Evolutionary conservation across 108 stramenopile genomes (phyloP).

Genomic region (Pelagomonas calceolata): DNA sequence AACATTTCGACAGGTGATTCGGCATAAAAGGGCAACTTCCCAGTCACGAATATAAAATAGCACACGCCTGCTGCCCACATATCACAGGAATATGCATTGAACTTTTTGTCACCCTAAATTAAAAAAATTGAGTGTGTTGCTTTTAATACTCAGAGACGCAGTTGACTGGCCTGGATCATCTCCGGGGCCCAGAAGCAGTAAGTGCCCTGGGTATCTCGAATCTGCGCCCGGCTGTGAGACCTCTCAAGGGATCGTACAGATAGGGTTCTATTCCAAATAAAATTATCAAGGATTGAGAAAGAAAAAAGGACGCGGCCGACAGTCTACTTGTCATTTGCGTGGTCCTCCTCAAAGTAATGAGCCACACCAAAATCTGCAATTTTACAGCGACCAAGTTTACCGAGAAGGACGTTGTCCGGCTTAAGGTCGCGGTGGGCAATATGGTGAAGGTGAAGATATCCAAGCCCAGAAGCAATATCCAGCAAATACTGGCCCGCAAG

Average conservation of each 20-base stretch:
- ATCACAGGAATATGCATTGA: conserved; percentile 23
- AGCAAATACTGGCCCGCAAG: conserved; percentile 65
- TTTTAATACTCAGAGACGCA: background rate
- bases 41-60: conserved; percentile 71
- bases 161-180: conserved; percentile 60
- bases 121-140: no score
- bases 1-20: conserved; percentile 53
- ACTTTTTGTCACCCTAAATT: background rate
- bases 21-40: conserved; percentile 66
- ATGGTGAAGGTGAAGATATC: conserved; percentile 68
- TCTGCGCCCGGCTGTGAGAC: background rate
- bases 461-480: conserved; percentile 71
- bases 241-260: background rate
- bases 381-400: conserved; percentile 56
- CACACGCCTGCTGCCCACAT: conserved; percentile 81
- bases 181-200: conserved; percentile 77
- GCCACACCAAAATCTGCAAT: conserved; percentile 77
- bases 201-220: conserved; percentile 34
- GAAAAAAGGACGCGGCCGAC: no score
- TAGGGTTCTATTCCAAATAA: no score
- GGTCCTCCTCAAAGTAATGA: conserved; percentile 59
- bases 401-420: conserved; percentile 50
- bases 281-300: no score
- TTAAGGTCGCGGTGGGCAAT: conserved; percentile 74
- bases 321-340: background rate